A percentile compares a stretch with the other conserved stretches of the same genome.
Evolutionary conservation across 1,284 basidiomycete genomes (phyloP).

Genomic region (Agroathelia rolfsii): DNA sequence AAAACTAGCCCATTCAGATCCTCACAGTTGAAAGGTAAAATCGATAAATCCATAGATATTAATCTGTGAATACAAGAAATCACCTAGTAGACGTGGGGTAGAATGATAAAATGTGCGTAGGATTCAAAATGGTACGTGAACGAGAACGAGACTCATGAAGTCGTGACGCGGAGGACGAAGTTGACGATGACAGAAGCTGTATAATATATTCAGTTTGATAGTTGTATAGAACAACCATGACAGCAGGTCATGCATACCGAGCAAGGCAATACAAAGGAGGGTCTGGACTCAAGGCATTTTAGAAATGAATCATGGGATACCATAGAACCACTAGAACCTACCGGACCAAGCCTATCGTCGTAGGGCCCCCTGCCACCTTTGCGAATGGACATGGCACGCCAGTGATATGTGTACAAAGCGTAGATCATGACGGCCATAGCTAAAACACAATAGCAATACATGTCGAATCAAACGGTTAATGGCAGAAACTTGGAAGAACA

Average conservation of each 20-base stretch:
- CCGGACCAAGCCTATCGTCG: slow-evolving; percentile 88
- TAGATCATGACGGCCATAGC: slow-evolving; percentile 97
- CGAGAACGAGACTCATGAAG: slow-evolving; percentile 11
- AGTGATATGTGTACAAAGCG: slow-evolving; percentile 91
- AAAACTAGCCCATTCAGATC: too few species aligned
- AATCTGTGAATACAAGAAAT: too few species aligned
- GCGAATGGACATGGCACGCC: slow-evolving; percentile 91
- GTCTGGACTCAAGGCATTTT: slow-evolving; percentile 41
- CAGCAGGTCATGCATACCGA: slow-evolving; percentile 44
- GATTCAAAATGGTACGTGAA: not conserved
- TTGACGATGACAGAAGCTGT: slow-evolving; percentile 84
- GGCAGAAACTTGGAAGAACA: slow-evolving; percentile 1
- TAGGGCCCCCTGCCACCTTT: slow-evolving; percentile 90
- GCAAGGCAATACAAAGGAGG: slow-evolving; percentile 74
- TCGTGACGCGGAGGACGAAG: slow-evolving; percentile 75
- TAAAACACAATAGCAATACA: slow-evolving; percentile 24
- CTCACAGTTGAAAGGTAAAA: too few species aligned
- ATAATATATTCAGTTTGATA: slow-evolving; percentile 8
- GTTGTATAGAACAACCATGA: slow-evolving; percentile 1
- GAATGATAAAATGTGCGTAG: too few species aligned
- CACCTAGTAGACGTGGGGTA: too few species aligned
- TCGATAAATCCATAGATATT: too few species aligned
- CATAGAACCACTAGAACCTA: slow-evolving; percentile 36
- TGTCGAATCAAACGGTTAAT: slow-evolving; percentile 4
- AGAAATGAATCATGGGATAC: slow-evolving; percentile 9